Conservation (phyloP, 805 yeast genomes). For the Kodamaea jinghongensis region DNA sequence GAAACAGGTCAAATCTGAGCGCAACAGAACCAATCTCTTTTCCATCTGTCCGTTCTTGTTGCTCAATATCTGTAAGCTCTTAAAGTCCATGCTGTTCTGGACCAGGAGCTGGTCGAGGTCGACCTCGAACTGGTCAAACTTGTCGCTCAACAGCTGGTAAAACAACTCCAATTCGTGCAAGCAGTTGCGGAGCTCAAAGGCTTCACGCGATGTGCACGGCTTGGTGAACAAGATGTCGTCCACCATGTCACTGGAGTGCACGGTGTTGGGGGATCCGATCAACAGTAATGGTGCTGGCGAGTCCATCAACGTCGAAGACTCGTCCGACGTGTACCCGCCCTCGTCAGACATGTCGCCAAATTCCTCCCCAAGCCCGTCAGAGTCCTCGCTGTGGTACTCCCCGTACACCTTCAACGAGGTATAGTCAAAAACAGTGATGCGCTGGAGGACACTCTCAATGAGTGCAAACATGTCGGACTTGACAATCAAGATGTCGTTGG, state of each 20-base stretch:
- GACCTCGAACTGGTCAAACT: conserved; percentile 10
- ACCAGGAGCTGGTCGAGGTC: conserved; percentile 9
- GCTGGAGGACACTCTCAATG: conserved; percentile 15
- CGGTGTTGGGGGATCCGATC: conserved; percentile 4
- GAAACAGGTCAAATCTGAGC: conserved; percentile 9
- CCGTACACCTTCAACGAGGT: conserved; percentile 15
- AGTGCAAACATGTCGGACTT: conserved; percentile 15
- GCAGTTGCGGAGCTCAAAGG: conserved; percentile 10
- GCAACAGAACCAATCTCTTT: conserved; percentile 7
- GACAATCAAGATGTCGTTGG: conserved; percentile 9
- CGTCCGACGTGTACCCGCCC: conserved; percentile 19
- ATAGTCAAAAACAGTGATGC: conserved; percentile 18
- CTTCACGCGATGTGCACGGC: not conserved
- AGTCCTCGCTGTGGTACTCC: conserved; percentile 10
- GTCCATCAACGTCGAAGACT: conserved; percentile 21
- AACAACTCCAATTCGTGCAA: conserved; percentile 13
- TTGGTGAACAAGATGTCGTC: conserved; percentile 1
- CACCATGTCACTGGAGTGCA: not conserved
- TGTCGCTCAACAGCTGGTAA: conserved; percentile 8
- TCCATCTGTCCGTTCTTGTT: conserved; percentile 8
- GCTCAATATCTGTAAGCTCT: conserved; percentile 8
- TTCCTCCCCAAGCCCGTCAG: conserved; percentile 9
- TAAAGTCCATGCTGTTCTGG: conserved; percentile 12
- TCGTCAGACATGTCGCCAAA: not conserved
- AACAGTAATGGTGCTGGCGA: conserved; percentile 3